These are phyloP conservation scores for Fusarium keratoplasticum DNA, from an alignment of 2,329 filamentous ascomycete genomes.

Conservation along the genomic window DNA sequence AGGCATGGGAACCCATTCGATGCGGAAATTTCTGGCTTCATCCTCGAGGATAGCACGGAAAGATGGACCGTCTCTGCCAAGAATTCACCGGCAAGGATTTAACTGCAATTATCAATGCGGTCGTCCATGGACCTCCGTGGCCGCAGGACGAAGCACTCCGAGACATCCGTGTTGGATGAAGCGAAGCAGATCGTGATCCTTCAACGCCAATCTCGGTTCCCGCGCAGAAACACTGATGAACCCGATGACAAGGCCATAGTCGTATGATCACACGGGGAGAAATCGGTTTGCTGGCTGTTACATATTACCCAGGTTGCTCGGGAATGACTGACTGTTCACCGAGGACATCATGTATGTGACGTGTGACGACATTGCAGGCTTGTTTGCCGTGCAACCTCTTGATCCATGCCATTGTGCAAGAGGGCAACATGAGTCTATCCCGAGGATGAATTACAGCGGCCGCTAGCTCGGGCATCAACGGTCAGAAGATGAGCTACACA, in stretches of 20 bases:
- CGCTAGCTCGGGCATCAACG: background rate
- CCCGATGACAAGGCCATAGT: background rate
- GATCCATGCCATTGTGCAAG: background rate
- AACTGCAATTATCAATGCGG: constrained; percentile 6
- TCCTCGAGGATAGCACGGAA: background rate
- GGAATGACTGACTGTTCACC: background rate
- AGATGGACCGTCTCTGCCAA: background rate
- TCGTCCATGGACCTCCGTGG: constrained; percentile 2
- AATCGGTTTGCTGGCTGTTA: background rate
- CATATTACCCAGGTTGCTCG: background rate
- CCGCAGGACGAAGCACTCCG: background rate
- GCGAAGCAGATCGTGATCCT: background rate
- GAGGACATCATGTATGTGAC: background rate
- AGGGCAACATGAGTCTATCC: background rate
- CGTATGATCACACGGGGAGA: background rate
- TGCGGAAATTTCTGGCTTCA: background rate
- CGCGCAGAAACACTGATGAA: background rate
- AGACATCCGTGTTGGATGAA: constrained; percentile 13
- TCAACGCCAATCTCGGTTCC: background rate
- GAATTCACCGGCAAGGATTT: background rate
- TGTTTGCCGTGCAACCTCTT: background rate
- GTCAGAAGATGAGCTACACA: background rate
- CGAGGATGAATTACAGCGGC: background rate
- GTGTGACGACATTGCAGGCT: constrained; percentile 5
- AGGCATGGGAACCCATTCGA: background rate